Evolutionary conservation across 495 filamentous ascomycete species (phyloP).

Genomic region (Cercophora sp.): DNA sequence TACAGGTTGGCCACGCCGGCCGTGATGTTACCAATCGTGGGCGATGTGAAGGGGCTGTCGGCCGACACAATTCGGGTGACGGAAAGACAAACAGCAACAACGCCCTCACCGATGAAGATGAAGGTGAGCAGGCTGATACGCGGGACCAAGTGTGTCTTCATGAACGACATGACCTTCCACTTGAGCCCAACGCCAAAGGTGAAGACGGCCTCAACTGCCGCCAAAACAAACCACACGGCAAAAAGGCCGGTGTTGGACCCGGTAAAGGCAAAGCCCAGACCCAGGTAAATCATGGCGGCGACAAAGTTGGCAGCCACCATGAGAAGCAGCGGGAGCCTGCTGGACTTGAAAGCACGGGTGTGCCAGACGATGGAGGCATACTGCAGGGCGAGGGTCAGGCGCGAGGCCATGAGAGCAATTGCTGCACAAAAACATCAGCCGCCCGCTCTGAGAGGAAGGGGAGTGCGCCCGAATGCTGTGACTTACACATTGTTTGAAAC

Average conservation of each 20-base stretch:
- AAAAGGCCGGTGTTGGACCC: slow-evolving; percentile 16
- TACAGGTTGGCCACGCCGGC: slow-evolving; percentile 42
- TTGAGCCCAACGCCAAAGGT: slow-evolving; percentile 48
- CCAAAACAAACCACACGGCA: slow-evolving; percentile 52
- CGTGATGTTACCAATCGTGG: slow-evolving; percentile 26
- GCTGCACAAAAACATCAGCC: slow-evolving; percentile 44
- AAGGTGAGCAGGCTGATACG: slow-evolving; percentile 63
- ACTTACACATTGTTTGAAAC: slow-evolving; percentile 48
- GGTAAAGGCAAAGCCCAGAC: slow-evolving; percentile 41
- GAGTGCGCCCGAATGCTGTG: not conserved
- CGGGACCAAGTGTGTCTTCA: slow-evolving; percentile 59
- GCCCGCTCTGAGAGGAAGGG: slow-evolving; percentile 22
- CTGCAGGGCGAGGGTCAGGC: slow-evolving; percentile 52
- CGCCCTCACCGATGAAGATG: slow-evolving; percentile 66
- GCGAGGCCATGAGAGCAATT: slow-evolving; percentile 56
- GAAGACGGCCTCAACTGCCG: slow-evolving; percentile 48
- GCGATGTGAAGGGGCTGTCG: slow-evolving; percentile 21
- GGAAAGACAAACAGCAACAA: slow-evolving; percentile 30
- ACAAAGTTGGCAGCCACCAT: slow-evolving; percentile 39
- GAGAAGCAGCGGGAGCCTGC: slow-evolving; percentile 33
- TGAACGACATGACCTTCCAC: slow-evolving; percentile 56
- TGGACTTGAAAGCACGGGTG: slow-evolving; percentile 35
- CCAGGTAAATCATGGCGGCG: slow-evolving; percentile 47
- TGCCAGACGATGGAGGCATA: slow-evolving; percentile 50
- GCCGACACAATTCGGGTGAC: slow-evolving; percentile 27